A percentile compares a stretch with the other conserved stretches of the same genome.
These are phyloP conservation scores for Suillus subluteus DNA, from an alignment of 768 basidiomycete species.

Conservation along the genomic window DNA sequence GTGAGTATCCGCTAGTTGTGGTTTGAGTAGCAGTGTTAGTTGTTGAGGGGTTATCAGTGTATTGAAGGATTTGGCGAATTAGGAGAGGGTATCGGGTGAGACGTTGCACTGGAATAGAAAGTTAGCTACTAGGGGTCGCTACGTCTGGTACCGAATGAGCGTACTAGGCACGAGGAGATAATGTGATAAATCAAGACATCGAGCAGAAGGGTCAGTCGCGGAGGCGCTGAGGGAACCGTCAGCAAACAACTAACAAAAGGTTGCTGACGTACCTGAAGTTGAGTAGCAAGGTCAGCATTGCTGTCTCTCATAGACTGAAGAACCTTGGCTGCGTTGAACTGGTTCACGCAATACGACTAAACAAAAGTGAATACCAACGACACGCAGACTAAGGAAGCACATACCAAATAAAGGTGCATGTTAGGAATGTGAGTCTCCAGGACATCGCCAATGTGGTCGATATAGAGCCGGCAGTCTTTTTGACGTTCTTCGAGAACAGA, in stretches of 20 bases:
- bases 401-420: constrained; percentile 81
- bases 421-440: constrained; percentile 72
- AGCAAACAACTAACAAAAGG: neutral
- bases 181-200: constrained; percentile 88
- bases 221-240: constrained; percentile 50
- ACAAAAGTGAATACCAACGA: neutral
- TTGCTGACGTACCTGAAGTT: constrained; percentile 58
- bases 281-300: constrained; percentile 64
- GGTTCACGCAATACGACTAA: constrained; percentile 91
- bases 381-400: constrained; percentile 21
- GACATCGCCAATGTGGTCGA: constrained; percentile 88
- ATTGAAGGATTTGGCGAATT: constrained; percentile 81
- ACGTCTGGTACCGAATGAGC: constrained; percentile 24
- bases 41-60: constrained; percentile 60
- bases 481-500: constrained; percentile 92
- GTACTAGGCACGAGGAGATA: constrained; percentile 91
- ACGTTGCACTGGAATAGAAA: constrained; percentile 74
- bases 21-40: neutral
- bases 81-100: constrained; percentile 93
- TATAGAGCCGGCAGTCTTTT: constrained; percentile 87
- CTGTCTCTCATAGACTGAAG: constrained; percentile 73
- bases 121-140: neutral
- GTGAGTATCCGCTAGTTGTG: neutral
- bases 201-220: constrained; percentile 76
- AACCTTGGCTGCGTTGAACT: constrained; percentile 74